These are phyloP conservation scores for Peniophora sp. DNA, from an alignment of 1,284 basidiomycete species.

Conservation along the genomic window DNA sequence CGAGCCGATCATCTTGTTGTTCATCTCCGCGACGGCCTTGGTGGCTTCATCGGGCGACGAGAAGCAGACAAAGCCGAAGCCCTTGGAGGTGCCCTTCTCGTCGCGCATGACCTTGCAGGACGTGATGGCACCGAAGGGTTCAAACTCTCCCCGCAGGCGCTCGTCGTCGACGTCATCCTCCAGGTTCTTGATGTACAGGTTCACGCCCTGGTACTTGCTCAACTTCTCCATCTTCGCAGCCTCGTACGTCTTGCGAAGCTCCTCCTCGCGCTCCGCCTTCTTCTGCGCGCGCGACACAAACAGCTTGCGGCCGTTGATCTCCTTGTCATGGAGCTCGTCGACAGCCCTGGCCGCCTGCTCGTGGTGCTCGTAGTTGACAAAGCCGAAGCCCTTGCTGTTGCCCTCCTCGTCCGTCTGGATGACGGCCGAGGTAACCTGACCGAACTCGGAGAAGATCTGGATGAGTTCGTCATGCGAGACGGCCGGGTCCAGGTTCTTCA, in stretches of 20 bases:
- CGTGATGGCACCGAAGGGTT: conserved; percentile 95
- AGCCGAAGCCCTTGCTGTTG: conserved; percentile 95
- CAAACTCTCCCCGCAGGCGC: conserved; percentile 91
- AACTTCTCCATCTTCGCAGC: conserved; percentile 96
- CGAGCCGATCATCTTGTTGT: conserved; percentile 99
- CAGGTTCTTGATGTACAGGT: conserved; percentile 99
- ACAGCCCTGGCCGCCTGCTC: conserved; percentile 91
- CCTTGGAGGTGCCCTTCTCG: conserved; percentile 86
- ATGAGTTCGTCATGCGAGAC: conserved; percentile 86
- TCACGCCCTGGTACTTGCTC: conserved; percentile 98
- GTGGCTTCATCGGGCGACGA: conserved; percentile 98
- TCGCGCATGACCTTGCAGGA: conserved; percentile 99
- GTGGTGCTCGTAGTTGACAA: conserved; percentile 94
- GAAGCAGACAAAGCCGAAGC: conserved; percentile 99
- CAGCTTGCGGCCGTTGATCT: conserved; percentile 84
- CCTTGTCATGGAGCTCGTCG: conserved; percentile 84
- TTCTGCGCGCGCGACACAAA: conserved; percentile 98
- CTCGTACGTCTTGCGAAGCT: conserved; percentile 92
- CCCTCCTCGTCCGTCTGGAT: conserved; percentile 80
- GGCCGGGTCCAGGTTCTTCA: conserved; percentile 93
- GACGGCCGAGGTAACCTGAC: conserved; percentile 85
- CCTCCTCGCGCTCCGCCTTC: conserved; percentile 97
- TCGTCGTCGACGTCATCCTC: conserved; percentile 94
- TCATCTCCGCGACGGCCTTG: conserved; percentile 99
- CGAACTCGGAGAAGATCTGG: conserved; percentile 75